Conservation (phyloP, 2,329 filamentous ascomycete species). For the Fusarium beomiforme region DNA sequence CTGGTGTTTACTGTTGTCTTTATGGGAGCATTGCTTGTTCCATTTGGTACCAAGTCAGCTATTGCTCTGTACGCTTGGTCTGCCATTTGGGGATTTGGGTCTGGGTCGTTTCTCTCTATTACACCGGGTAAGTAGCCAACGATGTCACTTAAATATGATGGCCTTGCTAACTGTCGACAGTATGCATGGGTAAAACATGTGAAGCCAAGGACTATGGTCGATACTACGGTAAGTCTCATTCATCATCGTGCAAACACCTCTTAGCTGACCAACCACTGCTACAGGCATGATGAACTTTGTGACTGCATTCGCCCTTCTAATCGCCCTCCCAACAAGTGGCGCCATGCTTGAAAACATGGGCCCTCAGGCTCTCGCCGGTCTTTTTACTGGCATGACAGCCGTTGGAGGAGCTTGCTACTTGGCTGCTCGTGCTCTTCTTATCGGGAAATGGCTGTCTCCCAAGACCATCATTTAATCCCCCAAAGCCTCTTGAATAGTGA, state of each 20-base stretch:
- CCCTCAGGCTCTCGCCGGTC: slow-evolving; percentile 55
- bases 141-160: fast-evolving
- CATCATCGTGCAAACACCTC: too few relatives aligned
- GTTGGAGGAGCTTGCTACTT: slow-evolving; percentile 48
- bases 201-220: slow-evolving; percentile 57
- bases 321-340: slow-evolving; percentile 58
- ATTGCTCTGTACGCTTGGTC: slow-evolving; percentile 55
- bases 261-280: slow-evolving; percentile 8
- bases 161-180: slow-evolving; percentile 32
- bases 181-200: slow-evolving; percentile 59
- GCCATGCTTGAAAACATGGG: slow-evolving; percentile 57
- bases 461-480: slow-evolving; percentile 27
- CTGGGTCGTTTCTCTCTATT: slow-evolving; percentile 58
- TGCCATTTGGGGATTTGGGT: slow-evolving; percentile 60
- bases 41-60: slow-evolving; percentile 53
- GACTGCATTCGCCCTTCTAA: slow-evolving; percentile 55
- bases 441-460: slow-evolving; percentile 38
- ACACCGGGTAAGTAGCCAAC: slow-evolving; percentile 41
- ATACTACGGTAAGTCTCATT: slow-evolving; percentile 46
- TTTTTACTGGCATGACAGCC: slow-evolving; percentile 55
- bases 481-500: not conserved
- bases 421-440: slow-evolving; percentile 41
- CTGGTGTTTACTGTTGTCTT: slow-evolving; percentile 50
- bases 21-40: slow-evolving; percentile 56
- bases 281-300: slow-evolving; percentile 58